Evolutionary conservation across 2,329 filamentous ascomycete species (phyloP), one percentile per base, ranked within the genome.

Genomic region (Fusarium pininemorale): DNA sequence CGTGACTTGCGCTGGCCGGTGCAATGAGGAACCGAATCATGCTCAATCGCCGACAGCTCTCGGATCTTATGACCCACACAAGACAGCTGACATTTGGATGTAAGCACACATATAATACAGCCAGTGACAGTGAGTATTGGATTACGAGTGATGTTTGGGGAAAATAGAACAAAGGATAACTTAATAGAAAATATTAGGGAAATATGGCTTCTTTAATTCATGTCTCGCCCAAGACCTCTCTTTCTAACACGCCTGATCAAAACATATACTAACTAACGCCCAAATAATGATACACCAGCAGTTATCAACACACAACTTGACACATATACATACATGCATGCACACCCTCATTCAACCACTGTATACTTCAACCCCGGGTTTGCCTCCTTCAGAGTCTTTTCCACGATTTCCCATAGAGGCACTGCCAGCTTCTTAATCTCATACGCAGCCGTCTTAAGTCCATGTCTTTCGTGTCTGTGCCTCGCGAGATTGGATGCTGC

Each of bases 401-500:
- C 80, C 28, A 80, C 71, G 24, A 80, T 56, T 30, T 79, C 68
- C 64, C 69, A 63, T 59, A 81, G 53, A 28, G 75, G 70, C 47
- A 69, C 56, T 39, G 78, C 75, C 60, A 78, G 65, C 41, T 63
- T 69, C 57, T 66, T 68, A 20, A 74, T 66, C 28, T 79, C 79
- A 5, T 72, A 76, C 3, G 69, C 50, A 37, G 69, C 66, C 57
- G 77, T 76, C 58, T 79, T 77, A 5, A 80, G 79, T 5, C 75
- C 78, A 65, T 83, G 81, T 64, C 71, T 78, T 18, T 53, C 65
- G 16, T 82, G 80, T 26, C 84, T 79, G 73, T 87, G 86, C 30
- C 65, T 65, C 16, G 81, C 80, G 41, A 87, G 82, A 67, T 86
- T 85, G 18, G 70, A 75, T 30, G 75, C 77, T n/a, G 84, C 85